Percentiles rank a stretch among this genome's conserved stretches.
These are phyloP conservation scores for Hypoxylon intermedium DNA, from an alignment of 495 filamentous ascomycete species.

Conservation along the genomic window DNA sequence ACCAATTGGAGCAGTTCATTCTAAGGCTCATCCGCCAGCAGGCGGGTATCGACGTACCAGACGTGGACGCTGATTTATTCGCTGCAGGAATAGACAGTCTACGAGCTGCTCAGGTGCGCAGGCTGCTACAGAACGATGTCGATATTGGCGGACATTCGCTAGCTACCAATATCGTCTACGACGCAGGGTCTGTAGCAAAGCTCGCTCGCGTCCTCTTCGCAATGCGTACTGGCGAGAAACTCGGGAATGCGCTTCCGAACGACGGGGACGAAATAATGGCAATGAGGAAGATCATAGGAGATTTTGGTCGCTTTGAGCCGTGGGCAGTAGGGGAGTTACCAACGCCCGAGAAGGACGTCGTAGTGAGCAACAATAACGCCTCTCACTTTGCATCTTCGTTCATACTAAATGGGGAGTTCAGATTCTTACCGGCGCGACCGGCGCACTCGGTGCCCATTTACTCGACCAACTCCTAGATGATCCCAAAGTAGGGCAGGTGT, in stretches of 20 bases:
- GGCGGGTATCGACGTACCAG: slow-evolving; percentile 50
- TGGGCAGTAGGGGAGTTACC: slow-evolving; percentile 43
- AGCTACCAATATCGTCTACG: slow-evolving; percentile 59
- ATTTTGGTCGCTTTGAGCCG: slow-evolving; percentile 55
- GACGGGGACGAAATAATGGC: slow-evolving; percentile 42
- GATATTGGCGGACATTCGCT: slow-evolving; percentile 46
- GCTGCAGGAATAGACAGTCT: slow-evolving; percentile 65
- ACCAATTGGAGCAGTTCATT: slow-evolving; percentile 52
- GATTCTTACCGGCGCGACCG: slow-evolving; percentile 67
- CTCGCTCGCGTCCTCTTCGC: slow-evolving; percentile 56
- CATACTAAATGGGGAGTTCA: slow-evolving; percentile 25
- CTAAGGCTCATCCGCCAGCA: slow-evolving; percentile 49
- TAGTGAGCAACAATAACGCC: slow-evolving; percentile 45
- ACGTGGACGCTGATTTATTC: slow-evolving; percentile 59
- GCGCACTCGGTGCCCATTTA: slow-evolving; percentile 63
- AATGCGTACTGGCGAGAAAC: slow-evolving; percentile 41
- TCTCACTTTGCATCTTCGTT: neutral
- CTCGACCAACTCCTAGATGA: slow-evolving; percentile 57
- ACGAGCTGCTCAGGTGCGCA: slow-evolving; percentile 64
- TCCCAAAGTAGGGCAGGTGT: slow-evolving; percentile 53
- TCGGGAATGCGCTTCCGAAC: neutral
- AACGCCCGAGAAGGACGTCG: slow-evolving; percentile 43
- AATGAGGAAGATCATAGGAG: slow-evolving; percentile 57
- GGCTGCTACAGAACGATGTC: slow-evolving; percentile 57
- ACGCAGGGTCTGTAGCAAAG: slow-evolving; percentile 54